A percentile compares a stretch with the other conserved stretches of the same genome.
Conservation (phyloP, 176 grass and related monocot genomes). For the barley (Hordeum vulgare) region MorexV3_pseudomolecules_assembly NC_058524.1:67293096-67293595, state of each 20-base stretch:
- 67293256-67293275: not conserved
- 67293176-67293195: not conserved
- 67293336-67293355: not conserved
- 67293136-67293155: conserved; percentile 66
- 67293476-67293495: not conserved
- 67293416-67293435: not conserved
- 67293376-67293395: not conserved
- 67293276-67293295: not conserved
- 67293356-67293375: not conserved
- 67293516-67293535: too few species aligned
- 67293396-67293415: not conserved
- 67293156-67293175: conserved; percentile 41
- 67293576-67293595: too few species aligned
- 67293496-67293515: not conserved
- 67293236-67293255: not conserved
- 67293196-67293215: not conserved
- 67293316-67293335: not conserved
- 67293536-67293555: too few species aligned
- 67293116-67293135: conserved; percentile 44
- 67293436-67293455: not conserved
- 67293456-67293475: not conserved
- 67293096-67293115: conserved; percentile 30
- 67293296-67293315: conserved; percentile 1
- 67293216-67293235: not conserved
- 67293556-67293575: too few species aligned